Conservation (phyloP, 352 stramenopile species). For the Globisporangium viniferum region DNA sequence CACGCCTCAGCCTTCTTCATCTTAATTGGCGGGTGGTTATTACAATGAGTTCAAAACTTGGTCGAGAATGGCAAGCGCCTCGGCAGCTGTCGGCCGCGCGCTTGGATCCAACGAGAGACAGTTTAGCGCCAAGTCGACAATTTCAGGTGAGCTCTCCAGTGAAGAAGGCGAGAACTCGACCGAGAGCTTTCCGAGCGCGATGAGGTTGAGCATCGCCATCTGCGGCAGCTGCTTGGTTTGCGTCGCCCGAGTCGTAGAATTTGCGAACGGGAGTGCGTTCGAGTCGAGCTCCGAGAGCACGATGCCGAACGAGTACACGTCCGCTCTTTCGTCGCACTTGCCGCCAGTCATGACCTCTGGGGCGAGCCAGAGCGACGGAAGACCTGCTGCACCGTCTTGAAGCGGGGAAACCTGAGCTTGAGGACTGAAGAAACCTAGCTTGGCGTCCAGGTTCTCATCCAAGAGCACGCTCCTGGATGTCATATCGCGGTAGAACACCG, state of each 20-base stretch:
- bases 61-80: background rate
- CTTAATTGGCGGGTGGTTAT: background rate
- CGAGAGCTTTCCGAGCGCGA: slow-evolving; percentile 1
- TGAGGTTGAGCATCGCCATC: slow-evolving; percentile 5
- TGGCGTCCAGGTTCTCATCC: slow-evolving; percentile 21
- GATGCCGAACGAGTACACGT: slow-evolving; percentile 31
- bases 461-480: slow-evolving; percentile 24
- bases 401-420: background rate
- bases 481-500: slow-evolving; percentile 20
- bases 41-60: background rate
- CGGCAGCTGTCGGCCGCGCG: background rate
- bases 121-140: background rate
- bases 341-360: slow-evolving; percentile 28
- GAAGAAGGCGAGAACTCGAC: slow-evolving; percentile 1
- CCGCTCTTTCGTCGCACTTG: slow-evolving; percentile 21
- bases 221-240: background rate
- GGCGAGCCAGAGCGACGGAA: slow-evolving; percentile 28
- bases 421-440: slow-evolving; percentile 34
- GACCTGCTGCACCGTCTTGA: slow-evolving; percentile 13
- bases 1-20: background rate
- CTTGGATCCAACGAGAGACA: background rate
- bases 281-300: slow-evolving; percentile 28
- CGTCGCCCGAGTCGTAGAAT: background rate
- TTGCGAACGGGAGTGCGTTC: slow-evolving; percentile 23
- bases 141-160: background rate